Evolutionary conservation across 2,329 filamentous ascomycete species (phyloP), one percentile per base, ranked within the genome.

Genomic region (Calycina marina): DNA sequence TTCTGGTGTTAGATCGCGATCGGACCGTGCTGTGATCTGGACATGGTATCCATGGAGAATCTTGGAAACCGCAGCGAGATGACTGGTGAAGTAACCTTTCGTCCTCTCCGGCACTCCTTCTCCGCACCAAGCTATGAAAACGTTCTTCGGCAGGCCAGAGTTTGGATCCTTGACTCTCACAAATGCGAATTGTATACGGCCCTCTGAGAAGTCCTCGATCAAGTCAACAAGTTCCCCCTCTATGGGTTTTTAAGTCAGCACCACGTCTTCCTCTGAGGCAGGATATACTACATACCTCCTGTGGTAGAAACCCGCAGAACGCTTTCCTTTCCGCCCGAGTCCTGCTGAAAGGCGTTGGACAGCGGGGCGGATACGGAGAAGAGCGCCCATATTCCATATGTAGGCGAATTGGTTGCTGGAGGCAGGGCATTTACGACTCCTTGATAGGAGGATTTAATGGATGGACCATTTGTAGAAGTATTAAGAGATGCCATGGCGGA

Each of bases 61-160:
- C 59, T 93, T 94, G 40, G 85, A 77, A 22, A 96, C 85, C 29
- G 84, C 78, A 39, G 80, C 77, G 29, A 90, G 64, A 59, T 98
- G 88, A 60, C 85, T 94, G 44, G 84, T 93, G 55, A 98, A 98
- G 60, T 96, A 96, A 43, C 90, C 90, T 61, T 96, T 98, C 40
- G 88, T 96, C 49, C 88, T 70, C 60, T 98, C 90, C n/a, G 90
- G 90, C 11, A 98, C 90, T 47, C 90, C 90, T 52, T 92, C 88
- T 44, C 90, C 90, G 56, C 90, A 98, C 80, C 90, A 98, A 44
- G 81, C 86, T 53, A 98, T 84, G 44, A 98, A 68, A 38, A 93
- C 83, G 54, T 77, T 81, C 64, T 98, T 98, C 30, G 88, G 85
- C 11, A 98, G 71, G 14, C 67, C 63, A 3, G 80, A 83, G 57